Evolutionary conservation across 148 eudicot genomes (phyloP), one percentile per base, ranked within the genome.

Genomic region (Chenopodium berlandieri): DNA sequence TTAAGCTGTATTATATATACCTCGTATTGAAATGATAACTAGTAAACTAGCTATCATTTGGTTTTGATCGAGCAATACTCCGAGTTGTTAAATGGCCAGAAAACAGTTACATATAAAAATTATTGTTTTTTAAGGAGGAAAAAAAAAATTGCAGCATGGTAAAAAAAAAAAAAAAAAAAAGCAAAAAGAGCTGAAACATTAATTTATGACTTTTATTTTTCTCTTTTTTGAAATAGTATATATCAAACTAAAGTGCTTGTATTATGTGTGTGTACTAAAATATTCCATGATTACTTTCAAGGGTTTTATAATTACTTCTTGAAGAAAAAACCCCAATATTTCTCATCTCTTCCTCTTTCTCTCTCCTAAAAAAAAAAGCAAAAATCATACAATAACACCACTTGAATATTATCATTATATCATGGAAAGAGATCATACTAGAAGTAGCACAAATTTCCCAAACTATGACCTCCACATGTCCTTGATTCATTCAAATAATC

Each of bases 391-490:
- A 37, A 37, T 37, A 66, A 37, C 16, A 2, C n/a, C 7, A 10
- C 0, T 19, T 40, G 16, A 60, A 32, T 17, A 2, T 56, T 52
- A 52, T 52, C 16, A 52, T 12, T 56, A 56, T 60, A 76, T 14
- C 32, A 84, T 84, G 86, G 83, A 84, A 76, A 84, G 76, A 62
- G 75, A 83, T 73, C 67, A 79, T 62, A 62, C 44, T 6, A 71
- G 37, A 34, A 72, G 19, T 40, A 80, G 34, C 60, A 75, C 13
- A 27, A 79, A 70, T 58, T 75, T 84, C 83, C 78, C 81, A 50
- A 84, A 71, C 67, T 84, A 80, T 84, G 83, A 84, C 12, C 83
- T 84, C 3, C 86, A 84, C 14, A 84, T 84, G 86, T 84, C 86
- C 73, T 84, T 80, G 17, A 80, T 83, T 75, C 80, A 76, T 76